Conservation (phyloP, 2,329 filamentous ascomycete species). For the Mycosphaerelloides madeirae region DNA sequence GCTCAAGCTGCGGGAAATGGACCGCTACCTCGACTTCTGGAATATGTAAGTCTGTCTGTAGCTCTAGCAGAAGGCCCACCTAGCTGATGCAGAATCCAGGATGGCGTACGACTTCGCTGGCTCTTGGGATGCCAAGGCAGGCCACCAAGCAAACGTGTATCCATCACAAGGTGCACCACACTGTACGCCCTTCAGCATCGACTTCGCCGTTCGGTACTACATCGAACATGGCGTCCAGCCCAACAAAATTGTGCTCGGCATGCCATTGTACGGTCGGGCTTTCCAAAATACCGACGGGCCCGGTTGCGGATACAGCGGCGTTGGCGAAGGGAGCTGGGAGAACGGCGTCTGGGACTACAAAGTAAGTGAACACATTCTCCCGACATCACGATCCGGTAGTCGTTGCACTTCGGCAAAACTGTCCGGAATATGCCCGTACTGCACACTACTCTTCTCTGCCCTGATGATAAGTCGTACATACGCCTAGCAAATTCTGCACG, state of each 20-base stretch:
- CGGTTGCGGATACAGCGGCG: constrained; percentile 63
- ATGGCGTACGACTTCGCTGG: constrained; percentile 61
- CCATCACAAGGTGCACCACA: constrained; percentile 52
- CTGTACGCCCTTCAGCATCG: constrained; percentile 74
- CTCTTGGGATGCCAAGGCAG: constrained; percentile 67
- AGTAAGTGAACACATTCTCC: constrained; percentile 21
- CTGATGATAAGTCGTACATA: not conserved
- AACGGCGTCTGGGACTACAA: constrained; percentile 86
- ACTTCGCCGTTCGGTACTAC: constrained; percentile 68
- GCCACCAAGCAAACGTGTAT: constrained; percentile 78
- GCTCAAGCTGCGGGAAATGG: constrained; percentile 40
- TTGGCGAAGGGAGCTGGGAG: constrained; percentile 80
- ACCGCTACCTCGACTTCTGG: constrained; percentile 44
- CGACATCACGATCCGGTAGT: no score
- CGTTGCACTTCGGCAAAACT: no score
- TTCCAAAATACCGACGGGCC: constrained; percentile 75
- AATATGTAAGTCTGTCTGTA: constrained; percentile 34
- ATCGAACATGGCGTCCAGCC: constrained; percentile 54
- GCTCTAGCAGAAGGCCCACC: no score
- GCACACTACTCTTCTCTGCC: not conserved
- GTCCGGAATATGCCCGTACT: no score
- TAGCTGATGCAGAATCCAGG: no score
- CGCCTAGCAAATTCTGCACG: constrained; percentile 12
- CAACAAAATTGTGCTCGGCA: constrained; percentile 77
- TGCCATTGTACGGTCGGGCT: constrained; percentile 86